Evolutionary conservation across 73 alveolate species (phyloP).

Genomic region (Paramecium sexaurelia): DNA sequence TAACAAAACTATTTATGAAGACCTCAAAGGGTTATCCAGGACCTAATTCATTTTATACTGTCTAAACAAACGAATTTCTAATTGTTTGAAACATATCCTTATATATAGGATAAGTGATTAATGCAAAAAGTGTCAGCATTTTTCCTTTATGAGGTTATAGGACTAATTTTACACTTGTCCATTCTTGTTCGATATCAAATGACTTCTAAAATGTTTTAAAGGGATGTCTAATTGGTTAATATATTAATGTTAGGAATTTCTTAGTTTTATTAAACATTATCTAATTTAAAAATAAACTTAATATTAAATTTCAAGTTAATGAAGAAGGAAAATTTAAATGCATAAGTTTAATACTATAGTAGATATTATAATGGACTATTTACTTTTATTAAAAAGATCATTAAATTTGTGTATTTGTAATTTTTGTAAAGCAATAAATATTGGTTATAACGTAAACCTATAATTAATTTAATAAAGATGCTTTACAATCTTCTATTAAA

Average conservation of each 20-base stretch:
- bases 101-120: neutral
- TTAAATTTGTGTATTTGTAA: no score
- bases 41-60: neutral
- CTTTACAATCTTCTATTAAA: no score
- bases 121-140: neutral
- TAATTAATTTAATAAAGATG: neutral
- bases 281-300: neutral
- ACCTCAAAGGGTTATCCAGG: constrained; percentile 34
- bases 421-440: no score
- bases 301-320: neutral
- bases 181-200: neutral
- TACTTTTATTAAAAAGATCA: no score
- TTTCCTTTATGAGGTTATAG: neutral
- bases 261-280: constrained; percentile 17
- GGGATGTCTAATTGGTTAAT: constrained; percentile 1
- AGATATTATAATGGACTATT: no score
- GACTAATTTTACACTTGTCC: neutral
- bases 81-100: neutral
- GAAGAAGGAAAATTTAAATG: neutral
- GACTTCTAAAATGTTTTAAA: neutral
- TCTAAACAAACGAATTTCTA: neutral
- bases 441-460: no score
- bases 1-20: constrained; percentile 11
- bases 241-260: neutral
- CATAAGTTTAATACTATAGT: no score